Base-by-base conservation (phyloP, 345 rosid genomes). In the Brassica juncea region DNA sequence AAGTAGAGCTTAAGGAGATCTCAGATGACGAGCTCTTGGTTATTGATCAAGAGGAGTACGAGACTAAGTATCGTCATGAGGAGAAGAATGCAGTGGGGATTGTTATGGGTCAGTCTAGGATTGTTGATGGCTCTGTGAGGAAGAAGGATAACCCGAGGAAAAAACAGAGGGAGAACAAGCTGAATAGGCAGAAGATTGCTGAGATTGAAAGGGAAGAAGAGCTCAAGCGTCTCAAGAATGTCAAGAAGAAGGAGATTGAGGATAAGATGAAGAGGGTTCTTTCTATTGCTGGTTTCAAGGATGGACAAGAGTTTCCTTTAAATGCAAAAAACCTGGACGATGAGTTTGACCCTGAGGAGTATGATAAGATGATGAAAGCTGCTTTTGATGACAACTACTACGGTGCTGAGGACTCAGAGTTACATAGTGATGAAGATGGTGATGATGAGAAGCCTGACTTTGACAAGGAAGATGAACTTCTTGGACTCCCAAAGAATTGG, bases 201-300 rank as follows among this genome's bases (percentile, higher is more conserved):
- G 95, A 89, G 84, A 69, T 82, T 76, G 94, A 90, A 87, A 87
- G 91, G 84, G 72, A 86, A 79, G 99, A 91, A 77, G 97, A 94
- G 81, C 28, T 92, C 80, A 94, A 90, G 87, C 92, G 85, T 77
- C 74, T 94, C 83, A 94, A 94, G 90, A 94, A 92, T 82, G 74
- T 94, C 79, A 94, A 89, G 90, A 92, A 88, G 89, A 85, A 86
- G 75, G 98, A 94, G 81, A 92, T 94, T 37, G 82, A 87, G 67
- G 94, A 91, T 83, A 92, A 77, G 77, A 87, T 94, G 82, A 82
- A 81, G 80, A 94, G 86, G 71, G 87, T 94, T 3, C 82, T 87
- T 86, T 80, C 86, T 72, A 85, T 86, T 80, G 92, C 98, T 1
- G 97, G 99, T 49, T 82, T 91, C 68, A 86, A 82, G 62, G 86